Percentiles rank a stretch among this genome's conserved stretches.
Conservation (phyloP, 352 stramenopile species). For the Plasmopara halstedii region DNA sequence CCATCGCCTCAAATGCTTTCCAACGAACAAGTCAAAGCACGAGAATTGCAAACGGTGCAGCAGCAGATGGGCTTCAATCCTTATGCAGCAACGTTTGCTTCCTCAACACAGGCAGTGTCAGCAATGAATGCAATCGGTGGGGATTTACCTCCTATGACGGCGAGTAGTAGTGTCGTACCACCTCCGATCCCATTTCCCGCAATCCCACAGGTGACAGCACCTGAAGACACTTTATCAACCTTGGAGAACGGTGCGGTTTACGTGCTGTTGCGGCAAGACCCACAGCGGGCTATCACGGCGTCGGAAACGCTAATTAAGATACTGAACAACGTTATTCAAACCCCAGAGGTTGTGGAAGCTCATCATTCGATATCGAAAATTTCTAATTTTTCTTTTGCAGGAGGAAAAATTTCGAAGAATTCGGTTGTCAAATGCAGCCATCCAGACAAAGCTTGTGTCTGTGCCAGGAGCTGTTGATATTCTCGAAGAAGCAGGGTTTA, state of each 20-base stretch:
- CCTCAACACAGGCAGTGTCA: constrained; percentile 41
- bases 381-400: constrained; percentile 20
- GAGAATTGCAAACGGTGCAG: constrained; percentile 47
- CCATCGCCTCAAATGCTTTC: constrained; percentile 29
- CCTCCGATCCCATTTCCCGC: constrained; percentile 16
- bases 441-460: constrained; percentile 58
- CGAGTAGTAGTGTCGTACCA: constrained; percentile 1
- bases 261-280: constrained; percentile 52
- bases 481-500: constrained; percentile 52
- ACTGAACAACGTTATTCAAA: constrained; percentile 54
- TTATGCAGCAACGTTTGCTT: constrained; percentile 61
- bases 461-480: constrained; percentile 50
- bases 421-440: constrained; percentile 45
- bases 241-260: constrained; percentile 43
- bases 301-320: constrained; percentile 67
- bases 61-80: constrained; percentile 66
- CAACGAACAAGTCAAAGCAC: constrained; percentile 56
- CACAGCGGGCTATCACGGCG: constrained; percentile 36
- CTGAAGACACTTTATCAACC: not conserved
- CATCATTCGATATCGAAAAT: no score
- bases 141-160: not conserved
- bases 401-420: constrained; percentile 71
- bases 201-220: constrained; percentile 6
- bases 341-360: constrained; percentile 55
- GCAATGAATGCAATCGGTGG: constrained; percentile 47